Evolutionary conservation across 1,284 basidiomycete species (phyloP).

Genomic region (Violaceomyces palustris): DNA sequence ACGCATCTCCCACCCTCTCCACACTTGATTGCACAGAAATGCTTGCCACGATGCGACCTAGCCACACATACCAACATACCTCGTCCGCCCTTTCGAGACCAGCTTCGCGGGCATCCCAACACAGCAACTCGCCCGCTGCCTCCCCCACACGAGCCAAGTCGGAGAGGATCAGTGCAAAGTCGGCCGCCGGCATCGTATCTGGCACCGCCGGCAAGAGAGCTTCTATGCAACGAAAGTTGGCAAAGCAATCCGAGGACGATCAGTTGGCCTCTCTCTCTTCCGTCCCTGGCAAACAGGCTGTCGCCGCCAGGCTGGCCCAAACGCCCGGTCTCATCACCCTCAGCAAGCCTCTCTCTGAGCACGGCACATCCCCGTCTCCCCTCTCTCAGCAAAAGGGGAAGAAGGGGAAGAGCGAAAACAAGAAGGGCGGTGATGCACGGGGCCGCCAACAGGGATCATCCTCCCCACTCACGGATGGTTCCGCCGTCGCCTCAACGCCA

Average conservation of each 20-base stretch:
- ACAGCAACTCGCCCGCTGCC: conserved; percentile 9
- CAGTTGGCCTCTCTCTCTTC: neutral
- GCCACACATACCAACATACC: conserved; percentile 18
- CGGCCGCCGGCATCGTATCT: conserved; percentile 10
- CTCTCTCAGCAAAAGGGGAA: conserved; percentile 3
- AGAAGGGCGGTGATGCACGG: neutral
- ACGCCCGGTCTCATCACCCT: conserved; percentile 33
- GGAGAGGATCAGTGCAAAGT: conserved; percentile 14
- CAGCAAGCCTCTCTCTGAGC: conserved; percentile 24
- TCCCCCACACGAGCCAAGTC: conserved; percentile 16
- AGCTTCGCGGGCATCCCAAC: conserved; percentile 24
- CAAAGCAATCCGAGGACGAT: conserved; percentile 1
- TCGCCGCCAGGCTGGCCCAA: conserved; percentile 2
- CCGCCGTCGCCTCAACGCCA: neutral
- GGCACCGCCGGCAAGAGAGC: conserved; percentile 20
- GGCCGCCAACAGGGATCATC: conserved; percentile 1
- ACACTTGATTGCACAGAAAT: too few species aligned
- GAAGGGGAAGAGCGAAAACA: conserved; percentile 6
- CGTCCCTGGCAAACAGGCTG: neutral
- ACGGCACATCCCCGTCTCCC: neutral
- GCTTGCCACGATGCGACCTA: conserved; percentile 44
- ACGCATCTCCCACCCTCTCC: too few species aligned
- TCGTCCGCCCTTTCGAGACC: conserved; percentile 28
- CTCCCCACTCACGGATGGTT: neutral
- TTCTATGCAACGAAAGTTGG: conserved; percentile 14